Evolutionary conservation across 2,329 filamentous ascomycete genomes (phyloP).

Genomic region (Alternaria sp.): DNA sequence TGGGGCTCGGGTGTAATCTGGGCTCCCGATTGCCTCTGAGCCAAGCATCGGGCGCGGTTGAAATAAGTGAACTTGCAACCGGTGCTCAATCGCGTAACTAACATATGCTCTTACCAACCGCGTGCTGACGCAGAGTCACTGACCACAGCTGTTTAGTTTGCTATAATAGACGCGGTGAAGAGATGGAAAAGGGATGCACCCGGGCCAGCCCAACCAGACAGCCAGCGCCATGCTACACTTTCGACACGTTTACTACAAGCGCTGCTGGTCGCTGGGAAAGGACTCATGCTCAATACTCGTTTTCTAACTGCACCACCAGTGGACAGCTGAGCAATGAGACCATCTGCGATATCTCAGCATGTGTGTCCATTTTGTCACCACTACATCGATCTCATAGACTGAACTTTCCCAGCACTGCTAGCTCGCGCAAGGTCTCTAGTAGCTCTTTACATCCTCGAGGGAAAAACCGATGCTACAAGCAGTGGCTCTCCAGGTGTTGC

Average conservation of each 20-base stretch:
- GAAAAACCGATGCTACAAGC: constrained; percentile 63
- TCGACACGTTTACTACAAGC: constrained; percentile 18
- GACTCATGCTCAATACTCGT: constrained; percentile 37
- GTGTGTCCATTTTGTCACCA: constrained; percentile 17
- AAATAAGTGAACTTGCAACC: constrained; percentile 12
- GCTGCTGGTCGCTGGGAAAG: constrained; percentile 22
- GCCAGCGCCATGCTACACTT: constrained; percentile 21
- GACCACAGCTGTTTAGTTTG: constrained; percentile 31
- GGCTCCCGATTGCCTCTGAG: constrained; percentile 8
- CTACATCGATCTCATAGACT: background rate
- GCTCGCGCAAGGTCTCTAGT: constrained; percentile 39
- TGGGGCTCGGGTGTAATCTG: constrained; percentile 23
- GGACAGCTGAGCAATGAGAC: constrained; percentile 60
- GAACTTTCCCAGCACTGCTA: constrained; percentile 28
- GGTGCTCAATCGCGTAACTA: too few species aligned
- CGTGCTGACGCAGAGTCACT: constrained; percentile 1
- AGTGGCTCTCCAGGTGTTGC: constrained; percentile 54
- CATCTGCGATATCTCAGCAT: constrained; percentile 60
- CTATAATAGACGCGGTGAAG: constrained; percentile 22
- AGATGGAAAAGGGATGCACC: background rate
- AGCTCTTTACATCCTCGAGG: constrained; percentile 39
- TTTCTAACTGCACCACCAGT: constrained; percentile 61
- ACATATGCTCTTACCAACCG: constrained; percentile 13
- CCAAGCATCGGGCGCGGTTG: constrained; percentile 25
- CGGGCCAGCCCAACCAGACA: background rate